Evolutionary conservation across 805 yeast genomes (phyloP).

Genomic region (Kluyveromyces wickerhamii): DNA sequence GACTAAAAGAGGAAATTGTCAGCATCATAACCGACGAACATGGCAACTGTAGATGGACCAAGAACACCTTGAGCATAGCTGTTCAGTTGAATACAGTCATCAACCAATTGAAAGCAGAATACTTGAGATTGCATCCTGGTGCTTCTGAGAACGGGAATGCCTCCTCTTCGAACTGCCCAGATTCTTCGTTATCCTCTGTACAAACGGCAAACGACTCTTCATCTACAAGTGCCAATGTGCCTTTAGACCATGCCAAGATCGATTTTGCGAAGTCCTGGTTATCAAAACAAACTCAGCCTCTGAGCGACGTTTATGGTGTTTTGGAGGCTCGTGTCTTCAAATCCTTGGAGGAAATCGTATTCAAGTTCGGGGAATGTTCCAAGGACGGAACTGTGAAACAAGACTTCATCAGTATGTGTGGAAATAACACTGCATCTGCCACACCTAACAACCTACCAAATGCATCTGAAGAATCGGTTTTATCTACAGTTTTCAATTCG

Average conservation of each 20-base stretch:
- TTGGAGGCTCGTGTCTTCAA: constrained; percentile 61
- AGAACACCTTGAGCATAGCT: constrained; percentile 64
- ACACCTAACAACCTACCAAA: constrained; percentile 6
- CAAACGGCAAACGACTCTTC: constrained; percentile 4
- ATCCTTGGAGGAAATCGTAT: constrained; percentile 35
- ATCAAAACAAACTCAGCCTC: constrained; percentile 78
- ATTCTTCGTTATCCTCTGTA: neutral
- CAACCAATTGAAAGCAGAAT: constrained; percentile 24
- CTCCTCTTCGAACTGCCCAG: constrained; percentile 25
- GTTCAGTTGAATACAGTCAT: constrained; percentile 37
- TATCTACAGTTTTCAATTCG: constrained; percentile 4
- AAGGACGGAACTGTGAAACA: constrained; percentile 28
- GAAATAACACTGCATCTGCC: constrained; percentile 9
- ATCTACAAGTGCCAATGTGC: constrained; percentile 1
- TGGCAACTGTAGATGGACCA: constrained; percentile 87
- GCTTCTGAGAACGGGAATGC: constrained; percentile 8
- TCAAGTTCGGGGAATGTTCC: constrained; percentile 25
- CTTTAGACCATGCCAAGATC: constrained; percentile 22
- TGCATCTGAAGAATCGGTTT: constrained; percentile 2
- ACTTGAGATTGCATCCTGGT: constrained; percentile 12
- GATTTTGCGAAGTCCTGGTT: constrained; percentile 72
- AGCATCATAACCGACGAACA: constrained; percentile 78
- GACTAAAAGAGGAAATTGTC: constrained; percentile 60
- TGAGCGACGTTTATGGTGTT: constrained; percentile 64
- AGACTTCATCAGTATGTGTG: constrained; percentile 27